Percentiles rank a stretch among this genome's conserved stretches.
Evolutionary conservation across 768 basidiomycete species (phyloP).

Genomic region (Albatrellus ellisii): DNA sequence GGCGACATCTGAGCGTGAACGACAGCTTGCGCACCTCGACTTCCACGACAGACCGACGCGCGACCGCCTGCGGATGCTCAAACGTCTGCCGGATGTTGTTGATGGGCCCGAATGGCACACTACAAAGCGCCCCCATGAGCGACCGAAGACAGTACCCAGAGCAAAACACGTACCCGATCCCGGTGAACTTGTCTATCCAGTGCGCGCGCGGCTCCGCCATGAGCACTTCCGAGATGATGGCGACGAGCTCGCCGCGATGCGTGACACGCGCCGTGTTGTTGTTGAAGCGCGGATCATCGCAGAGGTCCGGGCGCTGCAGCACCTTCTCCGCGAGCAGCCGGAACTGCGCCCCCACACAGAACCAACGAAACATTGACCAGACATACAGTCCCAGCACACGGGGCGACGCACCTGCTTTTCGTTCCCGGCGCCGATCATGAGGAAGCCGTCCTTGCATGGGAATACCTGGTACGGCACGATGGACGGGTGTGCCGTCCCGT

Average conservation of each 20-base stretch:
- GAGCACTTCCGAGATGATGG: conserved; percentile 52
- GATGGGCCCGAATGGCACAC: conserved; percentile 83
- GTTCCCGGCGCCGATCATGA: conserved; percentile 93
- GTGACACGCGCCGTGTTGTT: conserved; percentile 68
- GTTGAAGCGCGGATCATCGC: conserved; percentile 46
- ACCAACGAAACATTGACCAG: background rate
- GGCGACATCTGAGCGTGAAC: background rate
- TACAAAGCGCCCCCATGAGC: conserved; percentile 16
- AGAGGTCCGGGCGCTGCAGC: conserved; percentile 46
- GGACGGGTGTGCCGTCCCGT: conserved; percentile 91
- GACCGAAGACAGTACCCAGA: background rate
- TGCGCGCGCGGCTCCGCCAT: conserved; percentile 43
- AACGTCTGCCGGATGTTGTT: conserved; percentile 87
- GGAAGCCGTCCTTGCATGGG: conserved; percentile 71
- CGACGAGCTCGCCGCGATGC: conserved; percentile 57
- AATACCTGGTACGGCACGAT: conserved; percentile 92
- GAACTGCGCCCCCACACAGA: conserved; percentile 37
- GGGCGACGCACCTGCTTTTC: conserved; percentile 53
- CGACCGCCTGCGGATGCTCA: conserved; percentile 74
- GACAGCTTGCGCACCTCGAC: conserved; percentile 64
- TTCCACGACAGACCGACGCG: conserved; percentile 62
- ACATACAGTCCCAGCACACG: background rate
- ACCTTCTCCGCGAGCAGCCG: conserved; percentile 48
- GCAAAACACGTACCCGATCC: conserved; percentile 50
- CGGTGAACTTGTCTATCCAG: conserved; percentile 68